Evolutionary conservation across 2,329 filamentous ascomycete genomes (phyloP).

Genomic region (Penicillium griseofulvum): DNA sequence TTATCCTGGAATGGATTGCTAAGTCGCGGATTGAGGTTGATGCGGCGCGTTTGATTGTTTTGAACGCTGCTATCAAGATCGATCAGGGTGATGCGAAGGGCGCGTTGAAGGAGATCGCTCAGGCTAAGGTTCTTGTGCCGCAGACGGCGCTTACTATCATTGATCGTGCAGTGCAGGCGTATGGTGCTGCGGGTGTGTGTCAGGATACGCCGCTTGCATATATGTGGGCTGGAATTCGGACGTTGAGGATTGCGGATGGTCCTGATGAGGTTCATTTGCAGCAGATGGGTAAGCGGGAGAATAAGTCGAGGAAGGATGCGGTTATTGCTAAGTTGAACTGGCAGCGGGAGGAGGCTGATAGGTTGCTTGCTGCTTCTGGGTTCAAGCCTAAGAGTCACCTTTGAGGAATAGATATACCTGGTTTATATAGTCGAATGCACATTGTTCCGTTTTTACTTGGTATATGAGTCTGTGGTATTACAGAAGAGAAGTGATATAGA

Average conservation of each 20-base stretch:
- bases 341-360: constrained; percentile 41
- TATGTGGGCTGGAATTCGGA: constrained; percentile 78
- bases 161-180: constrained; percentile 90
- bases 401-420: constrained; percentile 12
- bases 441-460: background rate
- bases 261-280: constrained; percentile 90
- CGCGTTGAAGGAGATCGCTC: constrained; percentile 86
- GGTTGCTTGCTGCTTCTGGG: constrained; percentile 37
- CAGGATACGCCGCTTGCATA: constrained; percentile 90
- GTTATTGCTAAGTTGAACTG: constrained; percentile 43
- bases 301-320: constrained; percentile 49
- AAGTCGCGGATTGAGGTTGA: constrained; percentile 92
- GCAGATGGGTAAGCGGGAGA: constrained; percentile 56
- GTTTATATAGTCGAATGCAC: constrained; percentile 3
- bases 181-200: constrained; percentile 83
- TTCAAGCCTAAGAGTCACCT: constrained; percentile 39
- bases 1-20: constrained; percentile 93
- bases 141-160: constrained; percentile 79
- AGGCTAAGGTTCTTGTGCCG: constrained; percentile 91
- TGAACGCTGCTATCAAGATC: constrained; percentile 94
- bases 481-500: background rate
- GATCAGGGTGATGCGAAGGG: constrained; percentile 85
- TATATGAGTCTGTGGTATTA: background rate
- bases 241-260: constrained; percentile 83
- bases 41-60: constrained; percentile 79